Conservation (phyloP, 2,329 filamentous ascomycete genomes). For the Nigrospora sphaerica region DNA sequence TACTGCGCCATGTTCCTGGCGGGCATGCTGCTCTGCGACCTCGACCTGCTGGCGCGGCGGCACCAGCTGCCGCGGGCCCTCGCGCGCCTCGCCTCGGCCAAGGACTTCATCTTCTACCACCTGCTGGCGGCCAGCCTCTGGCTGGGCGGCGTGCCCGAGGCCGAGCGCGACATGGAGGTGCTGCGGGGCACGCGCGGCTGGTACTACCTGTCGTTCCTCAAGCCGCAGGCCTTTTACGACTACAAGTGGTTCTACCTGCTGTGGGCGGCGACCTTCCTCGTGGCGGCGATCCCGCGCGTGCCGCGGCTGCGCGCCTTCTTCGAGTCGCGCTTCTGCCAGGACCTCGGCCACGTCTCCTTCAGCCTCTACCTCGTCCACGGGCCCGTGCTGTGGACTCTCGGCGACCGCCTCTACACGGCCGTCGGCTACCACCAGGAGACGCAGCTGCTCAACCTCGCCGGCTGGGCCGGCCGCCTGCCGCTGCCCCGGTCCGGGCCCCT, state of each 20-base stretch:
- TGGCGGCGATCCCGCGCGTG: slow-evolving; percentile 51
- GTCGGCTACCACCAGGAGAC: slow-evolving; percentile 45
- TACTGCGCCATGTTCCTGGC: slow-evolving; percentile 53
- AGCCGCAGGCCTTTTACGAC: slow-evolving; percentile 59
- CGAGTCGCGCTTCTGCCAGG: slow-evolving; percentile 50
- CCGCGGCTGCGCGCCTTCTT: slow-evolving; percentile 50
- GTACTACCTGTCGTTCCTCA: slow-evolving; percentile 52
- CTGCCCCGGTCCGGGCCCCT: slow-evolving; percentile 48
- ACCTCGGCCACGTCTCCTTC: slow-evolving; percentile 56
- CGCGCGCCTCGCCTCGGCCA: slow-evolving; percentile 35
- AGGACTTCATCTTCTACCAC: slow-evolving; percentile 42
- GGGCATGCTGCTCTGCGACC: slow-evolving; percentile 55
- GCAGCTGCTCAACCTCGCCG: slow-evolving; percentile 41
- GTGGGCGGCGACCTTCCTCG: slow-evolving; percentile 49
- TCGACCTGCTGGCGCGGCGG: slow-evolving; percentile 46
- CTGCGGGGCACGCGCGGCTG: slow-evolving; percentile 51
- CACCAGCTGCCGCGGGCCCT: slow-evolving; percentile 45
- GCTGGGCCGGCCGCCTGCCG: slow-evolving; percentile 50
- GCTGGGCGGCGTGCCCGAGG: slow-evolving; percentile 54
- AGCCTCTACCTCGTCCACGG: slow-evolving; percentile 59
- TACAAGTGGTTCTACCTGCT: slow-evolving; percentile 64
- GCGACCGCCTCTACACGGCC: slow-evolving; percentile 57
- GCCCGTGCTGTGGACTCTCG: slow-evolving; percentile 50
- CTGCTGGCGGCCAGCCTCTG: slow-evolving; percentile 46
- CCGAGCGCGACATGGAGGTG: slow-evolving; percentile 36